These are phyloP conservation scores for Immersiporthe knoxdaviesiana DNA, from an alignment of 2,329 filamentous ascomycete species.

Conservation along the genomic window DNA sequence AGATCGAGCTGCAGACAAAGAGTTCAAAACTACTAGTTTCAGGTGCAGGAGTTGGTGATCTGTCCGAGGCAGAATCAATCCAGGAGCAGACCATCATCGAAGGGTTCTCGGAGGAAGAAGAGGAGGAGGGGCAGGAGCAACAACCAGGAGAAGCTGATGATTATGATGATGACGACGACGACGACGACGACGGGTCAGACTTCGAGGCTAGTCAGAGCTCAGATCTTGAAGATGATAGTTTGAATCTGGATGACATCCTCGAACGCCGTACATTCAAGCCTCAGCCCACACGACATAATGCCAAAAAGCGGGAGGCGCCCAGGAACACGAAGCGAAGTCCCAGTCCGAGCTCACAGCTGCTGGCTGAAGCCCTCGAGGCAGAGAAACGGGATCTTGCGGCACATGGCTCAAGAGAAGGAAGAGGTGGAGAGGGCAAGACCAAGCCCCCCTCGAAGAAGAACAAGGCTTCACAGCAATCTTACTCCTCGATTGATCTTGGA, in stretches of 20 bases:
- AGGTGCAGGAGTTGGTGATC: background rate
- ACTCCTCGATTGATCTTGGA: constrained; percentile 2
- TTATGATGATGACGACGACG: background rate
- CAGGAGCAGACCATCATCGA: constrained; percentile 28
- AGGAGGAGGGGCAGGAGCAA: background rate
- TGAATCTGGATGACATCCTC: background rate
- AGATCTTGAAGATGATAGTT: constrained; percentile 17
- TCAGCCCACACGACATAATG: background rate
- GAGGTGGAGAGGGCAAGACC: background rate
- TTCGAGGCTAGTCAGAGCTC: constrained; percentile 16
- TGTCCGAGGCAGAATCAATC: constrained; percentile 22
- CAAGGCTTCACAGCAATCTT: background rate
- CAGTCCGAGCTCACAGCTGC: constrained; percentile 26
- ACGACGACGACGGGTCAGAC: constrained; percentile 22
- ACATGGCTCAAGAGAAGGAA: background rate
- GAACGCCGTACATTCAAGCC: constrained; percentile 17
- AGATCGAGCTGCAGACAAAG: constrained; percentile 16
- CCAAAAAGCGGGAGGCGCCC: background rate
- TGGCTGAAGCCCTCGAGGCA: constrained; percentile 25
- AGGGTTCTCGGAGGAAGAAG: constrained; percentile 13
- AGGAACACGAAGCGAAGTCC: constrained; percentile 11
- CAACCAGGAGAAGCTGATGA: too few relatives aligned
- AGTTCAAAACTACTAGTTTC: background rate
- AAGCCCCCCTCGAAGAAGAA: background rate
- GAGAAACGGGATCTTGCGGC: constrained; percentile 6